A percentile compares a stretch with the other conserved stretches of the same genome.
Evolutionary conservation across 2,329 filamentous ascomycete species (phyloP).

Genomic region (Fusarium scirpi): DNA sequence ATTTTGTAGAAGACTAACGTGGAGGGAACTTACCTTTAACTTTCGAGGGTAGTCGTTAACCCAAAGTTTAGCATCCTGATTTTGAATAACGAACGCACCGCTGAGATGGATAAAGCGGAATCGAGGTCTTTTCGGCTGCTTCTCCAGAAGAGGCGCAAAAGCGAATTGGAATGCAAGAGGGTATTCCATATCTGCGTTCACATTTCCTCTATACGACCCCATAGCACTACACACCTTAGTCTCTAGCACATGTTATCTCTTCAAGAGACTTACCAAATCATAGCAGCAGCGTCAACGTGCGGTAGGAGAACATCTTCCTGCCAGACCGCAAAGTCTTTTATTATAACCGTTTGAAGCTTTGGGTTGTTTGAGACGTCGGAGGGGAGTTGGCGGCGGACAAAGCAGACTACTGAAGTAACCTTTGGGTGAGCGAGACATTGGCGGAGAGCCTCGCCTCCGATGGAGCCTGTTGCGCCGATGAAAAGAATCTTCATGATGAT

Average conservation of each 20-base stretch:
- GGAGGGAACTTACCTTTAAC: conserved; percentile 20
- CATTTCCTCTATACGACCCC: conserved; percentile 38
- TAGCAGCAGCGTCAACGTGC: conserved; percentile 38
- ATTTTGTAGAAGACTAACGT: accelerated
- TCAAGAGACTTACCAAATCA: conserved; percentile 39
- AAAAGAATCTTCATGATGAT: conserved; percentile 53
- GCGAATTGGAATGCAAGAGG: conserved; percentile 33
- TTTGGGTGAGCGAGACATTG: conserved; percentile 51
- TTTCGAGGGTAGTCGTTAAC: conserved; percentile 39
- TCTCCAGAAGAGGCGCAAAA: conserved; percentile 17
- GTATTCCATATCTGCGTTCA: conserved; percentile 38
- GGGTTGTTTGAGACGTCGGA: conserved; percentile 19
- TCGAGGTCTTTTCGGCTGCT: neutral
- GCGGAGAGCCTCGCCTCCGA: conserved; percentile 50
- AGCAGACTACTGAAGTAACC: conserved; percentile 49
- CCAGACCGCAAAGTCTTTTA: conserved; percentile 41
- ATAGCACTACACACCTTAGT: conserved; percentile 27
- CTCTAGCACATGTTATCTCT: neutral
- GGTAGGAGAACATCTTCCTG: conserved; percentile 15
- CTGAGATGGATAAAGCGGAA: conserved; percentile 52
- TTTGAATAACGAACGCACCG: conserved; percentile 50
- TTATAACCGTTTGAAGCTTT: conserved; percentile 29
- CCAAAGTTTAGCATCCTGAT: conserved; percentile 50
- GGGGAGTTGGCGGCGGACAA: conserved; percentile 48
- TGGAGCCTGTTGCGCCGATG: conserved; percentile 51